Evolutionary conservation across 1,284 basidiomycete species (phyloP).

Genomic region (Mycosarcoma mackinlayi): DNA sequence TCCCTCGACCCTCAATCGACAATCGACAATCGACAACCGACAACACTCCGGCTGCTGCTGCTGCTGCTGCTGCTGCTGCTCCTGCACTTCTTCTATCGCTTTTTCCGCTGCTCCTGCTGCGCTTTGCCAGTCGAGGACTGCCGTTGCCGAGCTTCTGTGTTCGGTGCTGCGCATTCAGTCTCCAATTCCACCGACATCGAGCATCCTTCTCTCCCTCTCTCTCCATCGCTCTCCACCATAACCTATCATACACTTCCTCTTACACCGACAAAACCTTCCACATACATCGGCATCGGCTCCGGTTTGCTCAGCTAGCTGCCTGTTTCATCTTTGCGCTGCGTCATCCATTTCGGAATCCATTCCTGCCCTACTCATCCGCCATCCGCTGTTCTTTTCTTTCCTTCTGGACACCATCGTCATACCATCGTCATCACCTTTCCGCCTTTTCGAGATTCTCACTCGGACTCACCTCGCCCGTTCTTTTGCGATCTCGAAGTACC

Average conservation of each 20-base stretch:
- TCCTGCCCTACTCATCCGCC: neutral
- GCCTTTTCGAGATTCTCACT: neutral
- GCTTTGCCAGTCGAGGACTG: too few species aligned
- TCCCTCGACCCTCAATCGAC: too few species aligned
- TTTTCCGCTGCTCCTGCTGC: neutral
- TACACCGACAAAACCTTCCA: too few species aligned
- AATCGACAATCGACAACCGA: too few species aligned
- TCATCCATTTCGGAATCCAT: neutral
- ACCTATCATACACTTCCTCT: too few species aligned
- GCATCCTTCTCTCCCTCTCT: too few species aligned
- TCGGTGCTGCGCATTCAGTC: constrained; percentile 3
- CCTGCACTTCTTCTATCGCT: neutral
- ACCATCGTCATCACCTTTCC: constrained; percentile 15
- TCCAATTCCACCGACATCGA: constrained; percentile 27
- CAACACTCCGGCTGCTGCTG: too few species aligned
- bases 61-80: too few species aligned
- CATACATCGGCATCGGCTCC: too few species aligned
- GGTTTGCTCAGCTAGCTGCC: too few species aligned
- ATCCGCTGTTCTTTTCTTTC: neutral
- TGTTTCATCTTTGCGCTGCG: too few species aligned
- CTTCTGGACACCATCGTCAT: constrained; percentile 8
- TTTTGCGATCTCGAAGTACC: neutral
- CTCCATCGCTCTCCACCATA: too few species aligned
- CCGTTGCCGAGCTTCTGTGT: constrained; percentile 22
- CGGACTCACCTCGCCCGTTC: neutral